Base-by-base conservation (phyloP, 1,284 basidiomycete species). In the Sporisorium iseilematis-ciliati region DNA sequence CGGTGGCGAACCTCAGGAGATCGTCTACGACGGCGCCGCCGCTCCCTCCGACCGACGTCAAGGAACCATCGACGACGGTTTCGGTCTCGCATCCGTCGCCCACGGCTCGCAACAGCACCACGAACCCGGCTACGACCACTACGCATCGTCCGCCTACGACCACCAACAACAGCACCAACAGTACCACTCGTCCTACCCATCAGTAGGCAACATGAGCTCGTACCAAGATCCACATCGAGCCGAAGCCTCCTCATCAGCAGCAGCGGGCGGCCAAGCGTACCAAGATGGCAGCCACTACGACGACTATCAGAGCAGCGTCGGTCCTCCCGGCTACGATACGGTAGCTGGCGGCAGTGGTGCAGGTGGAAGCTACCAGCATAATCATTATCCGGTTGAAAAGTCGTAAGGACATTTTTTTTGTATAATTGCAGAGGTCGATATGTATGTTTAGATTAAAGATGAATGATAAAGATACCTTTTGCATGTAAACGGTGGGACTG, bases 41-140 rank as follows among this genome's bases (percentile, higher is more conserved):
- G 40, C 60, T 2, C 46, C 64, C 12, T 25, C 45, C 4, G 63
- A 68, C 6, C 57, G 62, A 14, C 49, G 71, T 18, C 65, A 75
- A 31, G 64, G 67, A 18, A 77, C 75, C 18, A 23, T 75, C 11
- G 79, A 80, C 53, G 79, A 79, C 51, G 77, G 77, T 3, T 80
- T 79, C 26, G 78, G 78, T 18, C 55, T 80, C 20, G 64, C 75
- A 6, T 65, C 75, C 3, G 55, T 50, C 21, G 57, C 71, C 20
- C 64, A 67, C 40, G 57, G 58, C 42, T 57, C 63, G 21, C 52
- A 55, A 20, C 54, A 65, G 3, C 38, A 23, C 8, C 65, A 57
- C 40, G 67, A 66, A n/a, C 16, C 23, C 1, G 62, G 68, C 4
- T 76, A 72, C 56, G 61, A 72, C 35, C 57, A 68, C 10, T 73